Percentiles rank a stretch among this genome's conserved stretches.
Evolutionary conservation across 73 alveolate genomes (phyloP).

Genomic region (Uronychia setigera): DNA sequence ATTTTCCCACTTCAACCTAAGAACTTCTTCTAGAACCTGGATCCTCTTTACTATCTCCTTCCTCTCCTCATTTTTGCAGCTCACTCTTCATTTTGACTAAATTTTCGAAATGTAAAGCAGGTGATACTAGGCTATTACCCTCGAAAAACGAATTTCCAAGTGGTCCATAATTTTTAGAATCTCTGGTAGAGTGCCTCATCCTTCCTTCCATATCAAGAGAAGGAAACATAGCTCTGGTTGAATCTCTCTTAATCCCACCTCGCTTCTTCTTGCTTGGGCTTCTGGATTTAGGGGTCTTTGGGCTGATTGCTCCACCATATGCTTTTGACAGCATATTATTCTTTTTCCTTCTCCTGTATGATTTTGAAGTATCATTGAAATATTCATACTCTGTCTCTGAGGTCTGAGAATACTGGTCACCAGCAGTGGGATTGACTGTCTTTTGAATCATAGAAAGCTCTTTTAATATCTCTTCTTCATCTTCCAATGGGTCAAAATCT

Average conservation of each 20-base stretch:
- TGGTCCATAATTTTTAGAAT: not conserved
- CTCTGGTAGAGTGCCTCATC: not conserved
- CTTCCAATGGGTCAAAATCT: slow-evolving; percentile 5
- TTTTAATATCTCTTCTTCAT: slow-evolving; percentile 8
- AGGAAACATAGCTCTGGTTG: slow-evolving; percentile 59
- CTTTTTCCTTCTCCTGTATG: slow-evolving; percentile 2
- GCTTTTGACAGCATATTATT: slow-evolving; percentile 15
- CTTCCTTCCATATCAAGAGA: slow-evolving; percentile 31
- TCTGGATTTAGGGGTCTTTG: slow-evolving; percentile 8
- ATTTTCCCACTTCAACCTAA: not conserved
- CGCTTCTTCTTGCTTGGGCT: slow-evolving; percentile 10
- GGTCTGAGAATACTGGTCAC: slow-evolving; percentile 37
- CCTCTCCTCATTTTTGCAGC: not conserved
- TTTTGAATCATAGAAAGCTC: slow-evolving; percentile 25
- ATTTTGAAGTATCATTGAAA: not conserved
- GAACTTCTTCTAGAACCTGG: not conserved
- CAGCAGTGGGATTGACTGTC: slow-evolving; percentile 31
- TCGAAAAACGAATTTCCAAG: not conserved
- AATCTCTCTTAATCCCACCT: slow-evolving; percentile 46
- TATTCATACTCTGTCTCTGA: slow-evolving; percentile 21
- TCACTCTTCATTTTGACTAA: not conserved
- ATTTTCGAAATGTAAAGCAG: not conserved
- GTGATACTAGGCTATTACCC: not conserved
- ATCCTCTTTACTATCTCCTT: no score
- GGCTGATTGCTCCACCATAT: slow-evolving; percentile 21